Base-by-base conservation (phyloP, 1,284 basidiomycete genomes). In the Trametes hirsuta region DNA sequence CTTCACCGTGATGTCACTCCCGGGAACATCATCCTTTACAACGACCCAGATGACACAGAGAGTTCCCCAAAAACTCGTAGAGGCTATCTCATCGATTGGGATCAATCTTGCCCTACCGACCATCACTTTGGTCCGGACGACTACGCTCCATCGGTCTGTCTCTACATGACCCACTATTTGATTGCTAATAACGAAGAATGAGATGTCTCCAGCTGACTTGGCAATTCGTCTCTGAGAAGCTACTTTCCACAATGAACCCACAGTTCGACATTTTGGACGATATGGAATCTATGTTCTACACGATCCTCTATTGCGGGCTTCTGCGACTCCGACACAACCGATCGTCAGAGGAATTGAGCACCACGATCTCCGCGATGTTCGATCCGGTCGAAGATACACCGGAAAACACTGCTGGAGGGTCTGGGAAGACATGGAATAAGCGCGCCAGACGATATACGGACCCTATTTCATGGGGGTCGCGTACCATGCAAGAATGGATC, bases 1-100 rank as follows among this genome's bases (percentile, higher is more conserved):
- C 15, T 65, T 12, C 63, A 65, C 36, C 37, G 63, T 25, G 59
- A 62, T 25, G 41, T 65, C 6, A 59, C 49, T 34, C 48, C 58
- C 1, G 47, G 41, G 4, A 62, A 65, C 47, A 61, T 64, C 50
- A 56, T 64, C 18, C 56, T 64, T 1, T 48, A 36, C 35, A 41
- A 22, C 25, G 8, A 22, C 45, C 24, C 24, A 24, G 45, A 9
- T 11, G 41, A n/a, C 11, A 9, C 8, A n/a, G n/a, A n/a, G n/a
- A n/a, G n/a, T n/a, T n/a, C n/a, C n/a, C n/a, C n/a, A n/a, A n/a
- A n/a, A n/a, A n/a, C n/a, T n/a, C n/a, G n/a, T n/a, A n/a, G n/a
- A n/a, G n/a, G n/a, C n/a, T n/a, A 6, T 9, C 41, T 9, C 6
- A 18, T n/a, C n/a, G n/a, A n/a, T n/a, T n/a, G n/a, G n/a, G n/a